A percentile compares a stretch with the other conserved stretches of the same genome.
Evolutionary conservation across 2,329 filamentous ascomycete genomes (phyloP).

Genomic region (Penicillium hordei): DNA sequence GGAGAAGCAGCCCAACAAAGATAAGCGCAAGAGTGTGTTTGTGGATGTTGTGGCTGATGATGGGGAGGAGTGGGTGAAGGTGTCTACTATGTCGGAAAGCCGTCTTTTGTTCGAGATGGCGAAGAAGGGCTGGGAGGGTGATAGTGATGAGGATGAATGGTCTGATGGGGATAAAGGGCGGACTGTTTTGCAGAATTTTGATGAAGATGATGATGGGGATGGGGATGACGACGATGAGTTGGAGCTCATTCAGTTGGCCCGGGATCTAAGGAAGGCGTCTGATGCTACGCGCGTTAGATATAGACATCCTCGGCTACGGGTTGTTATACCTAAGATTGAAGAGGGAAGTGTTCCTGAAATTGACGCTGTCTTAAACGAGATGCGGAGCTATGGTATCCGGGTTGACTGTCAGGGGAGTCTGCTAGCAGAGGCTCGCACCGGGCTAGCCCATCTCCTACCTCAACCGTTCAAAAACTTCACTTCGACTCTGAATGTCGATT

Average conservation of each 20-base stretch:
- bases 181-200: constrained; percentile 29
- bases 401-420: constrained; percentile 39
- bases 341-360: constrained; percentile 54
- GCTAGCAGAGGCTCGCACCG: constrained; percentile 14
- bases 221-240: constrained; percentile 55
- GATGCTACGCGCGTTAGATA: constrained; percentile 59
- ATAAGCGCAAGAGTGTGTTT: constrained; percentile 53
- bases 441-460: constrained; percentile 40
- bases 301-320: constrained; percentile 57
- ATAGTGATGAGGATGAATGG: constrained; percentile 49
- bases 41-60: constrained; percentile 66
- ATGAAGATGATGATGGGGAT: constrained; percentile 28
- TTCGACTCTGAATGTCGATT: constrained; percentile 49
- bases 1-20: constrained; percentile 34
- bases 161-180: constrained; percentile 26
- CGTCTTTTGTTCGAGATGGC: constrained; percentile 67
- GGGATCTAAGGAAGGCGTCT: constrained; percentile 59
- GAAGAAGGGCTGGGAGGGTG: constrained; percentile 63
- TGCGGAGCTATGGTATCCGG: constrained; percentile 52
- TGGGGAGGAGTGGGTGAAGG: constrained; percentile 67
- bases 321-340: constrained; percentile 62
- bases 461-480: constrained; percentile 44
- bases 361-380: constrained; percentile 56
- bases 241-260: constrained; percentile 61
- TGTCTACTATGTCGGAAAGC: constrained; percentile 64